Percentiles rank a stretch among this genome's conserved stretches.
Conservation (phyloP, 1,284 basidiomycete genomes). For the Irpex lacteus region DNA sequence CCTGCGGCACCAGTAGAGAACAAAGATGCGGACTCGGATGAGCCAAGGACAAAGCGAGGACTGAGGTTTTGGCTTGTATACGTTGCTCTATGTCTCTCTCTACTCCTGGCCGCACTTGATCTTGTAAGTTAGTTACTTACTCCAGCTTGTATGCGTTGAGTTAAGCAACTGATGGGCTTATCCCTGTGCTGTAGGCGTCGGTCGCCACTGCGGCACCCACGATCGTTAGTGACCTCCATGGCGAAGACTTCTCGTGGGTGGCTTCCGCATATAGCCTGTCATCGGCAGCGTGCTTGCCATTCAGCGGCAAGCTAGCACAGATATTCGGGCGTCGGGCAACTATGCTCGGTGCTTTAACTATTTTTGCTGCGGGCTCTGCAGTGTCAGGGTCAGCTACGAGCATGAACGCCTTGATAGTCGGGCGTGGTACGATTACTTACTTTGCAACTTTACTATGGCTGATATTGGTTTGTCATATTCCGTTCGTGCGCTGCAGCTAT, state of each 20-base stretch:
- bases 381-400: slow-evolving; percentile 34
- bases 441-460: neutral
- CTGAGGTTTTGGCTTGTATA: slow-evolving; percentile 20
- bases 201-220: slow-evolving; percentile 34
- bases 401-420: slow-evolving; percentile 36
- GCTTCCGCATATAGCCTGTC: slow-evolving; percentile 30
- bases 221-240: slow-evolving; percentile 30
- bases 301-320: slow-evolving; percentile 26
- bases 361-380: slow-evolving; percentile 37
- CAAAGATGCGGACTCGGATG: neutral
- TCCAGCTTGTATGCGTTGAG: neutral
- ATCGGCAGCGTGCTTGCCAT: slow-evolving; percentile 28
- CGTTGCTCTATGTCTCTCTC: slow-evolving; percentile 15
- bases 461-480: neutral
- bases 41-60: slow-evolving; percentile 10
- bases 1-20: neutral
- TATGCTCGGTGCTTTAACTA: slow-evolving; percentile 29
- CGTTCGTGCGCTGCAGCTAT: slow-evolving; percentile 24
- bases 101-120: slow-evolving; percentile 19
- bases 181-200: slow-evolving; percentile 22
- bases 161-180: neutral
- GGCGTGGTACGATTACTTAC: slow-evolving; percentile 21
- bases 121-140: slow-evolving; percentile 10
- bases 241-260: slow-evolving; percentile 31
- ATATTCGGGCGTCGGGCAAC: slow-evolving; percentile 33